Conservation (phyloP, 495 filamentous ascomycete species). For the Neurospora tetrasperma region DNA sequence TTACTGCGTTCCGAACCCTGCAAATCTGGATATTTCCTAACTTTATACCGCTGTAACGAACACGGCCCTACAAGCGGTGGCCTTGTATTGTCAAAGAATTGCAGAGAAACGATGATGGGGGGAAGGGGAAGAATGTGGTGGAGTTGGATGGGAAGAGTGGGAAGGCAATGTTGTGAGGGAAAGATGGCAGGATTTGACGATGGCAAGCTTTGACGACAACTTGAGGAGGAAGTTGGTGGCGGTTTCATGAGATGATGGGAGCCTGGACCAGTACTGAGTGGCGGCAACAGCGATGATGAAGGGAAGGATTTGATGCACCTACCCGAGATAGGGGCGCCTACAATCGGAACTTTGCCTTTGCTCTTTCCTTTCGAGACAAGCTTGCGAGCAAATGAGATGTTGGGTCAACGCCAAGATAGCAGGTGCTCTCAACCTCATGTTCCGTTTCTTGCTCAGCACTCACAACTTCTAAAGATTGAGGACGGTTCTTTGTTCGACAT, state of each 20-base stretch:
- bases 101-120: background rate
- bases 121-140: background rate
- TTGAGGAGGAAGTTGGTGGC: background rate
- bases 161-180: background rate
- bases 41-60: too few relatives aligned
- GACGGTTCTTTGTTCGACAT: background rate
- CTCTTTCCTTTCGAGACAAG: background rate
- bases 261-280: background rate
- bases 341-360: background rate
- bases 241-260: background rate
- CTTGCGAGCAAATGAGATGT: background rate
- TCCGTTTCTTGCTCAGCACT: background rate
- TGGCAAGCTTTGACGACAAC: background rate
- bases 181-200: background rate
- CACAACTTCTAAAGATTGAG: background rate
- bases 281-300: background rate
- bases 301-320: background rate
- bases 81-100: conserved; percentile 4
- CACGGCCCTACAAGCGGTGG: conserved; percentile 25
- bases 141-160: background rate
- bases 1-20: too few relatives aligned
- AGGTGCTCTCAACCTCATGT: background rate
- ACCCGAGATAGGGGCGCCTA: background rate
- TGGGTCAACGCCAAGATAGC: background rate
- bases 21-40: too few relatives aligned